These are phyloP conservation scores for Phytopythium litorale DNA, from an alignment of 352 stramenopile genomes.

Conservation along the genomic window DNA sequence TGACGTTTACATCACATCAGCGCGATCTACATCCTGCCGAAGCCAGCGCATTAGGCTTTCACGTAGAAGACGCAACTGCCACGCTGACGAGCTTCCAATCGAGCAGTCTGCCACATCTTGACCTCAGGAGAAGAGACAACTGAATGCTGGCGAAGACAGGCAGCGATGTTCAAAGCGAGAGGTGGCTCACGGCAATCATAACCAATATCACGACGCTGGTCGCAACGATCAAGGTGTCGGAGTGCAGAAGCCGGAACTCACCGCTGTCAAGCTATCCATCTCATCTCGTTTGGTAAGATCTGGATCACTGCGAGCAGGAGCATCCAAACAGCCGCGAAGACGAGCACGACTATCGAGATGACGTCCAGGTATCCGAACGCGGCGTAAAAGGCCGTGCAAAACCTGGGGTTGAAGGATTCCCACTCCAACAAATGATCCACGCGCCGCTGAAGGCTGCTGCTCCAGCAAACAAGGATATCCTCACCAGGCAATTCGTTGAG, in stretches of 20 bases:
- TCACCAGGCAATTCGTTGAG: neutral
- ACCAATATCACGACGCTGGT: neutral
- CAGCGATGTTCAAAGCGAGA: constrained; percentile 1
- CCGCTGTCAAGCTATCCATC: neutral
- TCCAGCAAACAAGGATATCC: neutral
- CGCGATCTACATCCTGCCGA: too few relatives aligned
- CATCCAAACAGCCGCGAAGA: constrained; percentile 1
- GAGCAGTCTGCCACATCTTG: neutral
- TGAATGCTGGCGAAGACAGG: neutral
- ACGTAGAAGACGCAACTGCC: too few relatives aligned
- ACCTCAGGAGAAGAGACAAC: neutral
- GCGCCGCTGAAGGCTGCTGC: neutral
- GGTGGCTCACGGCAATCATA: constrained; percentile 1
- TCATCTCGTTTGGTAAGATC: constrained; percentile 1
- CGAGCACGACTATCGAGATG: neutral
- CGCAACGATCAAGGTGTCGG: neutral
- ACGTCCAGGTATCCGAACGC: constrained; percentile 1
- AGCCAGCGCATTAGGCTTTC: too few relatives aligned
- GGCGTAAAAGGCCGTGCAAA: neutral
- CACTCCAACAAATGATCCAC: neutral
- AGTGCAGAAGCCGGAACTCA: constrained; percentile 6
- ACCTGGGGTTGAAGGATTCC: neutral
- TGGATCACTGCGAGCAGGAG: neutral
- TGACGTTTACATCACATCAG: too few relatives aligned
- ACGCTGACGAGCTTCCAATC: neutral